Evolutionary conservation across 768 basidiomycete species (phyloP).

Genomic region (Lentinula raphanica): DNA sequence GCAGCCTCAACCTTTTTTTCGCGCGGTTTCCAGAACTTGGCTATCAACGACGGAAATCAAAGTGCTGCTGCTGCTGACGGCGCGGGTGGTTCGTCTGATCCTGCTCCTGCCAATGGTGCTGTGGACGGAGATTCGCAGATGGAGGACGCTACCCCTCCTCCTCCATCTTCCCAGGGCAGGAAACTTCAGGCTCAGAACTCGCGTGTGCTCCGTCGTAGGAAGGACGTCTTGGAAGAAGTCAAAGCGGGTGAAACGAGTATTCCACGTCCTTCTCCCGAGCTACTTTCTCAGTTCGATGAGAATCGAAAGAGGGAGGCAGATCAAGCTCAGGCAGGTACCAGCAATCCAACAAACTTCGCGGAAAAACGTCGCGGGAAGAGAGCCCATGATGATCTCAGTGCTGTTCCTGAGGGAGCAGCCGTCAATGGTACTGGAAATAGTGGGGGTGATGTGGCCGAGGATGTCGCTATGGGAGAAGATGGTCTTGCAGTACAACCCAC

Average conservation of each 20-base stretch:
- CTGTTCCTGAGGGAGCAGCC: not conserved
- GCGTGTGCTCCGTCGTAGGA: slow-evolving; percentile 37
- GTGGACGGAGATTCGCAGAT: not conserved
- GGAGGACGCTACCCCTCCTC: slow-evolving; percentile 2
- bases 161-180: not conserved
- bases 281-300: slow-evolving; percentile 29
- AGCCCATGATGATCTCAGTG: not conserved
- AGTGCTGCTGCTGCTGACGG: not conserved
- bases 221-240: slow-evolving; percentile 41
- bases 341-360: not conserved
- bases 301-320: not conserved
- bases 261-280: slow-evolving; percentile 52
- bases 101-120: not conserved
- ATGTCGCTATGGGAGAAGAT: not conserved
- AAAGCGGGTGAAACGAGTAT: slow-evolving; percentile 35
- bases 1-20: slow-evolving; percentile 11
- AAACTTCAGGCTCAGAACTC: slow-evolving; percentile 1
- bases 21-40: slow-evolving; percentile 12
- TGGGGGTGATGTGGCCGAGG: not conserved
- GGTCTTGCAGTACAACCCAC: not conserved
- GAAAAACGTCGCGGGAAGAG: slow-evolving; percentile 2
- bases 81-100: not conserved
- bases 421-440: not conserved
- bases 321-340: not conserved
- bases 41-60: not conserved